Base-by-base conservation (phyloP, 2,329 filamentous ascomycete genomes). In the Diaporthe destruens region DNA sequence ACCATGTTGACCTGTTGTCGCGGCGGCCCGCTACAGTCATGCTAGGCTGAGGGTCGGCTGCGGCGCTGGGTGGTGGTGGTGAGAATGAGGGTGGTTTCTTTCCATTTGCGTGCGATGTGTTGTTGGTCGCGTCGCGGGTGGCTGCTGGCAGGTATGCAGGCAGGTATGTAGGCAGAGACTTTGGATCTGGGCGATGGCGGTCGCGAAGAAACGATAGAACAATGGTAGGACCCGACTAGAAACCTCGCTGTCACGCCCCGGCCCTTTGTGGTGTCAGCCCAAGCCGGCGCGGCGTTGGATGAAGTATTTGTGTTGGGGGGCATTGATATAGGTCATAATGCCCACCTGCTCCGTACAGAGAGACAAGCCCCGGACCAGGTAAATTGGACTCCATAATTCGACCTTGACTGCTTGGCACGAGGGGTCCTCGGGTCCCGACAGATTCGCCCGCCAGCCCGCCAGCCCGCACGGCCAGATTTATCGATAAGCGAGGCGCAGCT, bases 1-100 rank as follows among this genome's bases (percentile, higher is more conserved):
- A 85, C 85, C 86, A 88, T 88, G 78, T 80, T 83, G 80, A 49
- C 76, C 80, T 80, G 80, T 73, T 81, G 81, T 82, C 83, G 76
- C 76, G 80, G 78, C 73, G 74, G 36, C 53, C 14, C 36, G 44
- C 47, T 36, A 25, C 55, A 44, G 34, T 70, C 68, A 70, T 70
- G 32, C 68, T 61, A 70, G 68, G 36, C 32, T 51, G 14, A 25
- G 18, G 18, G n/a, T 42, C 67, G 32, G 44, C 55, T 44, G 68
- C 44, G 23, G 34, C 57, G 32, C 16, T 61, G 68, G n/a, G 47
- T 70, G 49, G 11, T 29, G 32, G 44, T 53, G 32, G 32, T 42
- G 16, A 7, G 4, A 23, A 20, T 0, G 55, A 20, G 3, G 20
- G 44, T 53, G 32, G 68, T 23, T 25, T 32, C 34, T 51, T 61